phyloP scores from a whole-genome alignment of 805 yeast species.

The Saccharomycopsis vini region DNA sequence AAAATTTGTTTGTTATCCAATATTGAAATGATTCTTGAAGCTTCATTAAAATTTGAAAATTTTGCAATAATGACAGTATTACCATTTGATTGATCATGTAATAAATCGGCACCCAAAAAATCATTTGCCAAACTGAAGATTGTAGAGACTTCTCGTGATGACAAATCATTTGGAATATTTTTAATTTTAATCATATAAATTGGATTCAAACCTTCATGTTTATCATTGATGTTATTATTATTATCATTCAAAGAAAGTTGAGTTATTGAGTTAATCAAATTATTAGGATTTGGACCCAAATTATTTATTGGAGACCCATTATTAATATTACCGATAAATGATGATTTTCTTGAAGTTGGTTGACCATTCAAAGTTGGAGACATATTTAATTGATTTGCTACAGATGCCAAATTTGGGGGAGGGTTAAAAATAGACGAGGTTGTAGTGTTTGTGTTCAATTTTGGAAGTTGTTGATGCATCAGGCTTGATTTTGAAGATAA shows the following conservation, averaged over 20 bases:
- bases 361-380: constrained; percentile 17
- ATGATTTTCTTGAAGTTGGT: constrained; percentile 12
- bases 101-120: constrained; percentile 42
- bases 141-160: constrained; percentile 56
- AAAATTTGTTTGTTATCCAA: constrained; percentile 15
- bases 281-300: not conserved
- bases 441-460: constrained; percentile 12
- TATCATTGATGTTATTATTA: not conserved
- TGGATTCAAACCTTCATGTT: constrained; percentile 7
- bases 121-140: constrained; percentile 65
- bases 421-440: not conserved
- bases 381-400: constrained; percentile 6
- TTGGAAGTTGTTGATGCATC: constrained; percentile 17
- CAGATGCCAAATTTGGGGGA: constrained; percentile 7
- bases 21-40: constrained; percentile 10
- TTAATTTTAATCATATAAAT: constrained; percentile 33
- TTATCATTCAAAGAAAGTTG: constrained; percentile 13
- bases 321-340: constrained; percentile 10
- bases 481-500: constrained; percentile 7
- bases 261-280: constrained; percentile 7
- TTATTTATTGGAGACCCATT: constrained; percentile 12
- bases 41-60: constrained; percentile 8
- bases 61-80: constrained; percentile 16
- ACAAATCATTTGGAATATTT: constrained; percentile 55
- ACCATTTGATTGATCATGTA: constrained; percentile 28